Percentiles rank a stretch among this genome's conserved stretches.
Evolutionary conservation across 352 stramenopile species (phyloP).

Genomic region (Phytophthora meadii): DNA sequence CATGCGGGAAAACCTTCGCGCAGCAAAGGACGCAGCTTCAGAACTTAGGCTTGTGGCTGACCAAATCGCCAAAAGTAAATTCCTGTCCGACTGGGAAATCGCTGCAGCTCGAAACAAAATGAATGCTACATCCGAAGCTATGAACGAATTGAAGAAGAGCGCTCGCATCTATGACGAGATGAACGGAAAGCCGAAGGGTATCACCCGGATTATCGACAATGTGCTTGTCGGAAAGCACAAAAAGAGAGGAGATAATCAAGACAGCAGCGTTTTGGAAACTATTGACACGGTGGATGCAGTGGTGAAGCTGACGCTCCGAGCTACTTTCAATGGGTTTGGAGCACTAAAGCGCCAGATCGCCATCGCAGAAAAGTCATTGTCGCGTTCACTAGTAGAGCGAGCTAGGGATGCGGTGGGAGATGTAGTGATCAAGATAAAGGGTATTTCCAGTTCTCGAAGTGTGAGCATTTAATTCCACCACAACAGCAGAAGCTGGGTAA

Average conservation of each 20-base stretch:
- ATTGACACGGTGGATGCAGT: conserved; percentile 28
- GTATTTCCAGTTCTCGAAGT: conserved; percentile 6
- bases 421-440: conserved; percentile 27
- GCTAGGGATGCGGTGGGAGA: conserved; percentile 26
- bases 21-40: conserved; percentile 1
- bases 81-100: conserved; percentile 19
- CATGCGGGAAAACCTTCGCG: conserved; percentile 26
- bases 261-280: background rate
- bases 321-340: conserved; percentile 27
- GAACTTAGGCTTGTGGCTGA: no score
- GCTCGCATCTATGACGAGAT: conserved; percentile 32
- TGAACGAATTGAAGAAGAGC: conserved; percentile 24
- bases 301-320: conserved; percentile 26
- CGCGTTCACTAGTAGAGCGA: conserved; percentile 25
- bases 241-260: conserved; percentile 20
- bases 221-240: conserved; percentile 17
- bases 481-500: no score
- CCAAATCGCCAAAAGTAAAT: background rate
- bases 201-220: conserved; percentile 30
- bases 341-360: conserved; percentile 32
- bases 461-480: conserved; percentile 6
- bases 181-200: conserved; percentile 30
- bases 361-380: conserved; percentile 18
- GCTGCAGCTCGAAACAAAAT: conserved; percentile 25
- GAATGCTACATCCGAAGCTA: conserved; percentile 8